phyloP scores from a whole-genome alignment of 1,284 basidiomycete species.

The Omphalotus olearius region DNA sequence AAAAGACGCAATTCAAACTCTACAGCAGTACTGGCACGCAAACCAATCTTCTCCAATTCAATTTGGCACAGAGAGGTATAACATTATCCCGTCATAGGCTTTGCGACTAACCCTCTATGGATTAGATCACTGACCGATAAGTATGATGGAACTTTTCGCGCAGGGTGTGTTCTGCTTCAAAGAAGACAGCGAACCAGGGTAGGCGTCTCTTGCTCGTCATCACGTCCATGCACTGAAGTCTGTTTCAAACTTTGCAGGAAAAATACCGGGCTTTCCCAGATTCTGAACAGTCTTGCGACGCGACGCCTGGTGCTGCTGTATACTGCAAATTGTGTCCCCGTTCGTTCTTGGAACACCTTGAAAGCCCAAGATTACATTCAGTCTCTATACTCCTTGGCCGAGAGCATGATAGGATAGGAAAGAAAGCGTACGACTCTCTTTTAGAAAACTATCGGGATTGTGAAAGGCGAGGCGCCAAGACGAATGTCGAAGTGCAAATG shows the following conservation, averaged over 20 bases:
- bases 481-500: constrained; percentile 30
- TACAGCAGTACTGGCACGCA: constrained; percentile 3
- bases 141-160: constrained; percentile 23
- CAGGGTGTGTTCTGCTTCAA: constrained; percentile 28
- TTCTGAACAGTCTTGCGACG: constrained; percentile 23
- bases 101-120: no score
- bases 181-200: no score
- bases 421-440: constrained; percentile 22
- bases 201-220: no score
- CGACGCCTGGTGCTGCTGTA: constrained; percentile 23
- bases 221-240: background rate
- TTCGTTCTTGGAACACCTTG: constrained; percentile 44
- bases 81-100: no score
- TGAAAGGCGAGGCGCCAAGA: constrained; percentile 31
- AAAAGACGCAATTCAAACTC: constrained; percentile 22
- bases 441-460: constrained; percentile 22
- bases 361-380: constrained; percentile 42
- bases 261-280: background rate
- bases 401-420: constrained; percentile 24
- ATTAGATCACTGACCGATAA: constrained; percentile 7
- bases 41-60: background rate
- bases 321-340: constrained; percentile 49
- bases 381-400: constrained; percentile 40
- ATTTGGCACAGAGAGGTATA: constrained; percentile 6
- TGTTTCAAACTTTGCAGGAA: background rate